Percentiles rank a stretch among this genome's conserved stretches.
These are phyloP conservation scores for Ensete ventricosum DNA, from an alignment of 176 grass and related monocot species.

Conservation along the genomic window DNA sequence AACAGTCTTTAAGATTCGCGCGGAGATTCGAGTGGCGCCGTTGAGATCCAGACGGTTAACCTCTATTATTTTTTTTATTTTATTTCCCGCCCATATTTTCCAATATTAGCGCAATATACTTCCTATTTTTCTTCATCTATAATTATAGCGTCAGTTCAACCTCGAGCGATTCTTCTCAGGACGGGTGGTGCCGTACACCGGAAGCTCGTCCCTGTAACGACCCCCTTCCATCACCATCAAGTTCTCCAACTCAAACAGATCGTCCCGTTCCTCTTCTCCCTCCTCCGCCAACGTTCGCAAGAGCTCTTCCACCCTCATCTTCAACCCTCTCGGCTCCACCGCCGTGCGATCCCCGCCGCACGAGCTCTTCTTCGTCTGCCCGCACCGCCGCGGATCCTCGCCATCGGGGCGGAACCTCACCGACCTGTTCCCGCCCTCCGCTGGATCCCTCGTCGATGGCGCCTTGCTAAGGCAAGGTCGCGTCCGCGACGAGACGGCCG, in stretches of 20 bases:
- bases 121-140: no score
- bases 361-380: constrained; percentile 14
- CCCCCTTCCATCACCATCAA: not conserved
- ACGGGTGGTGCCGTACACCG: constrained; percentile 16
- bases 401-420: constrained; percentile 60
- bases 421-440: constrained; percentile 33
- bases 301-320: constrained; percentile 12
- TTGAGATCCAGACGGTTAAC: no score
- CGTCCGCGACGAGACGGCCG: constrained; percentile 19
- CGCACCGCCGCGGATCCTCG: constrained; percentile 21
- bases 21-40: no score
- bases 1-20: no score
- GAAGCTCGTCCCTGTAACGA: constrained; percentile 13
- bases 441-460: not conserved
- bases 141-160: no score
- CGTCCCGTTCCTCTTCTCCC: constrained; percentile 7
- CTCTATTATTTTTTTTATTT: no score
- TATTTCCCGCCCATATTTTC: no score
- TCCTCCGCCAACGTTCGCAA: not conserved
- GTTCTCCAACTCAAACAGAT: constrained; percentile 63
- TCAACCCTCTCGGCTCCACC: constrained; percentile 33
- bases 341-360: constrained; percentile 29
- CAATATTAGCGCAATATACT: no score
- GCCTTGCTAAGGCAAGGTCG: constrained; percentile 36
- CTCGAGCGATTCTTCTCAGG: not conserved